phyloP scores from a whole-genome alignment of 2,329 filamentous ascomycete species.

The Botrytis elliptica region DNA sequence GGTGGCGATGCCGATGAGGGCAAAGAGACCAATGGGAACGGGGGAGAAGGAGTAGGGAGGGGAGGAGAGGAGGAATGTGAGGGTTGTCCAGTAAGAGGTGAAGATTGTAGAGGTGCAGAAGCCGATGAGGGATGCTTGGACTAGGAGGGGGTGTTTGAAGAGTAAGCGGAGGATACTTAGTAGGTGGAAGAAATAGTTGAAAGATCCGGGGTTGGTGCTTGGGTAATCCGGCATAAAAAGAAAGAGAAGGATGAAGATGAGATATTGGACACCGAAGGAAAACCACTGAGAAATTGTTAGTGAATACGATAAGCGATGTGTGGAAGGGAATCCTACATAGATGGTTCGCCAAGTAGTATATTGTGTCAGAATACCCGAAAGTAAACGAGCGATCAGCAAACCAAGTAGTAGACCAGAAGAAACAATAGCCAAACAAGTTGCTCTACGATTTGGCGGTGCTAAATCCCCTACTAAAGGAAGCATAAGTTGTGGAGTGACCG shows the following conservation, averaged over 20 bases:
- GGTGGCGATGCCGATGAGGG: constrained; percentile 69
- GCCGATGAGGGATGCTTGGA: constrained; percentile 66
- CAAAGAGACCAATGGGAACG: constrained; percentile 72
- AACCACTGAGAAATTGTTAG: constrained; percentile 53
- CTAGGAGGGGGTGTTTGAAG: constrained; percentile 63
- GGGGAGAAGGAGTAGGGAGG: constrained; percentile 67
- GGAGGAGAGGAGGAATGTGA: constrained; percentile 75
- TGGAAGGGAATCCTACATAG: constrained; percentile 46
- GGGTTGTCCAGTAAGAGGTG: constrained; percentile 69
- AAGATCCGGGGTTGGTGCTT: constrained; percentile 62
- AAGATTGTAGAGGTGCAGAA: constrained; percentile 63
- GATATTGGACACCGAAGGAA: constrained; percentile 66
- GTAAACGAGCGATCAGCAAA: constrained; percentile 70
- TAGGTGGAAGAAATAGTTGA: constrained; percentile 66
- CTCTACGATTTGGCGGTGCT: constrained; percentile 65
- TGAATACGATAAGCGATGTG: background rate
- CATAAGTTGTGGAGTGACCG: constrained; percentile 78
- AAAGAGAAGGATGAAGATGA: constrained; percentile 65
- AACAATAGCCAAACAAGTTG: constrained; percentile 69
- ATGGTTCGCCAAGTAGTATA: constrained; percentile 73
- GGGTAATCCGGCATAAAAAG: constrained; percentile 81
- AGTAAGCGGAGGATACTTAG: constrained; percentile 64
- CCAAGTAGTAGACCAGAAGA: constrained; percentile 74
- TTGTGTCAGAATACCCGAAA: constrained; percentile 73
- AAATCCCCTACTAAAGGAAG: constrained; percentile 78